Evolutionary conservation across 2,329 filamentous ascomycete species (phyloP).

Genomic region (Phyllosticta paracitricarpa): DNA sequence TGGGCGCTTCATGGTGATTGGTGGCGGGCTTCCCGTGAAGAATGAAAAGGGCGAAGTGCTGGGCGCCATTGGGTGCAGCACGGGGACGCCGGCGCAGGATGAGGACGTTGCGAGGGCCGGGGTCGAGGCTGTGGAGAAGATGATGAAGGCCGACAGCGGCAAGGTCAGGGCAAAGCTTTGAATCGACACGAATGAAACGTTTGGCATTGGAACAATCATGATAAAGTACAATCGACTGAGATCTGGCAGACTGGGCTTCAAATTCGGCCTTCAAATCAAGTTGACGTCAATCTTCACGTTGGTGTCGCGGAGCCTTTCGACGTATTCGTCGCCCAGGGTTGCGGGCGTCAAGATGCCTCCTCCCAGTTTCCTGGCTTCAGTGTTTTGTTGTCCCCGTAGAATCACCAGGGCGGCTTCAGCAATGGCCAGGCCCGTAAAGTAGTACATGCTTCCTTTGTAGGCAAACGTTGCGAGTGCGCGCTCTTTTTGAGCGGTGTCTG

Average conservation of each 20-base stretch:
- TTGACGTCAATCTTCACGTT: slow-evolving; percentile 3
- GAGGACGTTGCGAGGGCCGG: slow-evolving; percentile 43
- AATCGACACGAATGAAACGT: slow-evolving; percentile 7
- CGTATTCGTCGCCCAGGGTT: slow-evolving; percentile 55
- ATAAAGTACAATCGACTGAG: background rate
- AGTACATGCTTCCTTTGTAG: slow-evolving; percentile 54
- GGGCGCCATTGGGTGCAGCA: slow-evolving; percentile 46
- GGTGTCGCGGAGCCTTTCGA: slow-evolving; percentile 35
- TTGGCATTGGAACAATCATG: background rate
- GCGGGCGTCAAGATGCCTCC: slow-evolving; percentile 66
- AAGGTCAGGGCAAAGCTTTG: slow-evolving; percentile 31
- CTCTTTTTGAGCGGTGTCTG: slow-evolving; percentile 38
- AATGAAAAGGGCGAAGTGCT: slow-evolving; percentile 39
- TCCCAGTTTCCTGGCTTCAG: slow-evolving; percentile 42
- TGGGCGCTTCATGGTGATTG: slow-evolving; percentile 44
- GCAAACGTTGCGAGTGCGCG: slow-evolving; percentile 47
- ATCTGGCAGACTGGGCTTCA: background rate
- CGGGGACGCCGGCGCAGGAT: slow-evolving; percentile 46
- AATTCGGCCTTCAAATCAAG: background rate
- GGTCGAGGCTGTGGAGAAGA: slow-evolving; percentile 37
- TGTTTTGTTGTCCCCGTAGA: slow-evolving; percentile 36
- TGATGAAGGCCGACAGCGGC: slow-evolving; percentile 25
- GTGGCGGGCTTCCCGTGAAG: slow-evolving; percentile 43
- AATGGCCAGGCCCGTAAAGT: slow-evolving; percentile 54
- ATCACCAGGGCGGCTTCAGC: slow-evolving; percentile 56